A percentile compares a stretch with the other conserved stretches of the same genome.
Conservation (phyloP, 768 basidiomycete species). For the Xerocomus potaroensis region DNA sequence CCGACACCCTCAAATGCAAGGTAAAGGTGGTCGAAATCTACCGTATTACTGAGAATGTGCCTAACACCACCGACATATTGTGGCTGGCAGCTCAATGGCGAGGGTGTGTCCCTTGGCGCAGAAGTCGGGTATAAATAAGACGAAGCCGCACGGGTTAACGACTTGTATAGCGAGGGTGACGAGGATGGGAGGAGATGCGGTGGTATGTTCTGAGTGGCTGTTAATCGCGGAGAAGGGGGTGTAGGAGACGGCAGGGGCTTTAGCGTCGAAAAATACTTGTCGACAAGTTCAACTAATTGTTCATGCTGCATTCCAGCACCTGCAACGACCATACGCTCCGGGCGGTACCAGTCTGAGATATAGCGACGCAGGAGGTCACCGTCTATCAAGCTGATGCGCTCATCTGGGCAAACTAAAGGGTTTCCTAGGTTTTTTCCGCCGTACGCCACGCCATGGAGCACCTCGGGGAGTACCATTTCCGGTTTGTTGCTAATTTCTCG, state of each 20-base stretch:
- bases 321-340: slow-evolving; percentile 93
- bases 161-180: slow-evolving; percentile 54
- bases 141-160: slow-evolving; percentile 71
- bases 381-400: slow-evolving; percentile 69
- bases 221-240: slow-evolving; percentile 24
- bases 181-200: slow-evolving; percentile 57
- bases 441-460: slow-evolving; percentile 86
- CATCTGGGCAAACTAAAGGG: slow-evolving; percentile 81
- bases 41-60: slow-evolving; percentile 54
- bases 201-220: slow-evolving; percentile 36
- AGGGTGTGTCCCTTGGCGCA: slow-evolving; percentile 5
- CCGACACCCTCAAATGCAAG: slow-evolving; percentile 89
- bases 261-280: slow-evolving; percentile 78
- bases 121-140: slow-evolving; percentile 56
- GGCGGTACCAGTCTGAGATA: slow-evolving; percentile 81
- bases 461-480: slow-evolving; percentile 89
- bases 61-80: slow-evolving; percentile 84
- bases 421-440: slow-evolving; percentile 79
- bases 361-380: slow-evolving; percentile 54
- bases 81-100: slow-evolving; percentile 31
- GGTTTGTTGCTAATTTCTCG: slow-evolving; percentile 86
- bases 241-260: slow-evolving; percentile 33
- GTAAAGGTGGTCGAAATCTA: slow-evolving; percentile 91
- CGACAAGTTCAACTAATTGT: slow-evolving; percentile 78
- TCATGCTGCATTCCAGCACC: slow-evolving; percentile 91